Evolutionary conservation across 2,329 filamentous ascomycete genomes (phyloP).

Genomic region (Diaporthe helianthi): DNA sequence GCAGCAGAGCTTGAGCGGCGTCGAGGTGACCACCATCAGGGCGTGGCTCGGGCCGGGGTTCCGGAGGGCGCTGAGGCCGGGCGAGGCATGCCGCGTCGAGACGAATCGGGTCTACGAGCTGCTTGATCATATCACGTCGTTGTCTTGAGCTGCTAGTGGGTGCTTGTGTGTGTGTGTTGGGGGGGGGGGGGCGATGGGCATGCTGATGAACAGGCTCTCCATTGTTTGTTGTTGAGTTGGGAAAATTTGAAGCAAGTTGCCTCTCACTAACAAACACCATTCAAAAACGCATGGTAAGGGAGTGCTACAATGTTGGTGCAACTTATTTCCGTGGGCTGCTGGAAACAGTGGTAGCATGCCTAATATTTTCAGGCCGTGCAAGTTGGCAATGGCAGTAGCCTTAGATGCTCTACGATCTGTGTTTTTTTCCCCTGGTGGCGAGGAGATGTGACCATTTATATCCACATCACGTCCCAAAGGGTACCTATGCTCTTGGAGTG

Average conservation of each 20-base stretch:
- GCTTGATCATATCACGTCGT: slow-evolving; percentile 32
- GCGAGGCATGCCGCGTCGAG: slow-evolving; percentile 33
- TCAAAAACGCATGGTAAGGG: too few species aligned
- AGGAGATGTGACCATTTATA: background rate
- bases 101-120: slow-evolving; percentile 32
- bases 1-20: slow-evolving; percentile 42
- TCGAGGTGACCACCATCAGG: slow-evolving; percentile 34
- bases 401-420: background rate
- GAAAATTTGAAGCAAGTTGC: too few species aligned
- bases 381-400: too few species aligned
- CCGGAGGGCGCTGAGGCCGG: slow-evolving; percentile 19
- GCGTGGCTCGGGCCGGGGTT: slow-evolving; percentile 34
- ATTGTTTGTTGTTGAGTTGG: too few species aligned
- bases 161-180: too few species aligned
- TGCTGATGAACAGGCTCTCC: too few species aligned
- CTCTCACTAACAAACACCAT: too few species aligned
- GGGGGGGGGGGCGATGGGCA: too few species aligned
- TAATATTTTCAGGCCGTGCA: too few species aligned
- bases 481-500: background rate
- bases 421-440: too few species aligned
- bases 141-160: background rate
- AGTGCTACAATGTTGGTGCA: background rate
- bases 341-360: too few species aligned
- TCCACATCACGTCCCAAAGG: background rate
- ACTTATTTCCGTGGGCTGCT: background rate